phyloP scores from a whole-genome alignment of 202 grass and related monocot species.

The Carex arenaria region DNA sequence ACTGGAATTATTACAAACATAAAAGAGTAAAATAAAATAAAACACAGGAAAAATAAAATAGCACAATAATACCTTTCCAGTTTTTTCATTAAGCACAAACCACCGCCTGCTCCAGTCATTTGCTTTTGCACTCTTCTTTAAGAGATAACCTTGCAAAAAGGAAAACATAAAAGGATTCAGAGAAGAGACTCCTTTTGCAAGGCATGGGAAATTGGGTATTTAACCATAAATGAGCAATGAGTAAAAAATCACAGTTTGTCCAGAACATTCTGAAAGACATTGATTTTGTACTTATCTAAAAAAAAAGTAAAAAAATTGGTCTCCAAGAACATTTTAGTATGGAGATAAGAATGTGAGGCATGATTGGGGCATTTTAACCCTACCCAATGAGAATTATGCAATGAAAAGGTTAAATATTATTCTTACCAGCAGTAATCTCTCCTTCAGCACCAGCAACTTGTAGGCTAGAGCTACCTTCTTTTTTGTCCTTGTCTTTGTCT shows the following conservation, averaged over 20 bases:
- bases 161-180: slow-evolving; percentile 4
- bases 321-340: too few species aligned
- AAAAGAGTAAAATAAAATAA: slow-evolving; percentile 1
- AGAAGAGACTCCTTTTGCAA: not conserved
- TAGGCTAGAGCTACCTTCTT: slow-evolving; percentile 68
- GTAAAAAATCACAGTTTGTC: too few species aligned
- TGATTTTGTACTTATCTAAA: too few species aligned
- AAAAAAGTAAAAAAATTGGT: too few species aligned
- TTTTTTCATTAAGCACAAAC: slow-evolving; percentile 99
- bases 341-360: too few species aligned
- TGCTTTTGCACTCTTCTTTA: slow-evolving; percentile 98
- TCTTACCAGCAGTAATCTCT: slow-evolving; percentile 91
- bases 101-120: slow-evolving; percentile 97
- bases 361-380: too few species aligned
- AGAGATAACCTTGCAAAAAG: slow-evolving; percentile 65
- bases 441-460: slow-evolving; percentile 93
- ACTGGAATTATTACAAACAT: not conserved
- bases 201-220: slow-evolving; percentile 11
- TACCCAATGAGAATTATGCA: not conserved
- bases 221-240: slow-evolving; percentile 2
- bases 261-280: too few species aligned
- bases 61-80: slow-evolving; percentile 71
- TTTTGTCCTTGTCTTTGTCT: slow-evolving; percentile 64
- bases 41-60: not conserved
- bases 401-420: slow-evolving; percentile 1